Percentiles rank a stretch among this genome's conserved stretches.
phyloP scores from a whole-genome alignment of 2,329 filamentous ascomycete genomes.

The Cladorrhinum sp. region DNA sequence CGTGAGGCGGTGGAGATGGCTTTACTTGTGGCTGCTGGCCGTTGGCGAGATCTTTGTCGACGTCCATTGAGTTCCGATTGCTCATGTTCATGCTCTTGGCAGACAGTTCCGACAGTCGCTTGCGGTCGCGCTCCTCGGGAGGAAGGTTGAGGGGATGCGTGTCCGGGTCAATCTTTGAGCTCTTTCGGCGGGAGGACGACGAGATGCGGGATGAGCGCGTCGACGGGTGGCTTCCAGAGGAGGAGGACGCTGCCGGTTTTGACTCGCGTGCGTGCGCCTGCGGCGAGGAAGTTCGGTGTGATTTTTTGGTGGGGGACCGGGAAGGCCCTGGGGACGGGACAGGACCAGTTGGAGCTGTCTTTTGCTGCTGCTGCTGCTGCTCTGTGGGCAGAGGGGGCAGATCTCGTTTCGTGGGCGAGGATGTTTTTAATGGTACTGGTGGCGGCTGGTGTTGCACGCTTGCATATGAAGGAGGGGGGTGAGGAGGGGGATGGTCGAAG shows the following conservation, averaged over 20 bases:
- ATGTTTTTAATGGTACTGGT: conserved; percentile 13
- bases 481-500: conserved; percentile 33
- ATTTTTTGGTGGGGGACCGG: conserved; percentile 37
- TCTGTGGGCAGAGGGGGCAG: background rate
- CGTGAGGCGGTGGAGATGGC: conserved; percentile 33
- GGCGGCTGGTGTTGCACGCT: conserved; percentile 10
- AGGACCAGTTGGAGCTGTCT: background rate
- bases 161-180: conserved; percentile 56
- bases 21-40: conserved; percentile 44
- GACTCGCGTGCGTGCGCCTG: conserved; percentile 28
- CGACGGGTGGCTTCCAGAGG: conserved; percentile 47
- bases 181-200: conserved; percentile 44
- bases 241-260: conserved; percentile 32
- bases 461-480: conserved; percentile 4
- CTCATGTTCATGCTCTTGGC: conserved; percentile 60
- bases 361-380: conserved; percentile 7
- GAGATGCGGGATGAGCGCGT: conserved; percentile 44
- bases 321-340: conserved; percentile 21
- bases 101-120: conserved; percentile 68
- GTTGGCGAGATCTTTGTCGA: conserved; percentile 63
- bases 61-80: conserved; percentile 68
- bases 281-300: conserved; percentile 33
- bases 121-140: conserved; percentile 69
- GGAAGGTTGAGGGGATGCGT: conserved; percentile 87
- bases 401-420: conserved; percentile 30